phyloP scores from a whole-genome alignment of 2,329 filamentous ascomycete species.

The Nothophaeocryptopus gaeumannii region DNA sequence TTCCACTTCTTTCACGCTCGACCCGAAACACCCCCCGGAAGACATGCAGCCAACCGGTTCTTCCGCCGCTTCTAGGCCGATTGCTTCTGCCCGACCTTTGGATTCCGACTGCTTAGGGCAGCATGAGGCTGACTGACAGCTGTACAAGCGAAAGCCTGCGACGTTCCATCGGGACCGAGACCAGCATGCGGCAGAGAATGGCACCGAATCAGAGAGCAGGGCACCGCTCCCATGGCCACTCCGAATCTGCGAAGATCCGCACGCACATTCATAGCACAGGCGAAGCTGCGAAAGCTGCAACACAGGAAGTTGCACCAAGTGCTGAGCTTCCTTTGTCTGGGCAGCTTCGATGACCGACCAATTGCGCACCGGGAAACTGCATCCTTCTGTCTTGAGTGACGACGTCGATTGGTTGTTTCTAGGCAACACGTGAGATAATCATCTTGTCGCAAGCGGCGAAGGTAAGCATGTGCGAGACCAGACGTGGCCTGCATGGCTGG shows the following conservation, averaged over 20 bases:
- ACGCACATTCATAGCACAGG: neutral
- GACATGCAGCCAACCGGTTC: neutral
- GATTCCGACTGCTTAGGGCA: neutral
- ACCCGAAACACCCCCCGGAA: neutral
- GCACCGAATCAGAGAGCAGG: slow-evolving; percentile 3
- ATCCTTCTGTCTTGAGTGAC: neutral
- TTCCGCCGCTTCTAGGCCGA: neutral
- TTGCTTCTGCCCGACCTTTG: neutral
- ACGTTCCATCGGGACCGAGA: slow-evolving; percentile 3
- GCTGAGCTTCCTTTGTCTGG: slow-evolving; percentile 4
- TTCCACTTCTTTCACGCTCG: neutral
- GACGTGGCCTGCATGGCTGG: no score
- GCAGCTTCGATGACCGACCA: neutral
- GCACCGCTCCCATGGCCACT: neutral
- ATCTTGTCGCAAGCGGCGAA: no score
- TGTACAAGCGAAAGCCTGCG: no score
- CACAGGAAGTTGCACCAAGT: neutral
- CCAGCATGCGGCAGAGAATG: neutral
- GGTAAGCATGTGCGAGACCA: no score
- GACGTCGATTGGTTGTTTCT: neutral
- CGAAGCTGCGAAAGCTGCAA: neutral
- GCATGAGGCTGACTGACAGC: slow-evolving; percentile 2
- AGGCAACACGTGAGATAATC: no score
- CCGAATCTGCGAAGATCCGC: neutral
- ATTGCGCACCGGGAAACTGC: neutral